Evolutionary conservation across 441 rosid genomes (phyloP), one percentile per base, ranked within the genome.

Genomic region (Raphanus hybrid): DNA sequence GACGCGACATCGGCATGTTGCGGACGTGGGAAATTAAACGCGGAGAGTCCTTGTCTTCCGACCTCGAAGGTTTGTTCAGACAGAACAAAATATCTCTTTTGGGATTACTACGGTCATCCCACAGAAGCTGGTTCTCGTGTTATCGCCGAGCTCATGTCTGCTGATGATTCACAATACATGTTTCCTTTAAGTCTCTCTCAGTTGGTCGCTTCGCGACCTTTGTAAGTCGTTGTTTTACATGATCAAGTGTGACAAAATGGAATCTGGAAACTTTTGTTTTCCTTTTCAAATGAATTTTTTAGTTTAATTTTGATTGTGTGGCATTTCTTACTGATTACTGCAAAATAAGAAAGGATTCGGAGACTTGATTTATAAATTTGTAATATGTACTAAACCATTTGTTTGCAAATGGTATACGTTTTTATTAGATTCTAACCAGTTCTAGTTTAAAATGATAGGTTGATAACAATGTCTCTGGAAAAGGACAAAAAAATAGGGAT

Each of bases 1-100:
- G 93, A 94, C 79, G 86, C 84, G 8, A 83, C 83, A 82, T 81
- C 92, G 8, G 97, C 99, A 1, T 90, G 98, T 50, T 94, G 99
- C 75, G 99, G 99, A 61, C 76, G 69, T 3, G 98, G 97, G 8
- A 62, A 80, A 16, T 78, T 92, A 76, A 88, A 80, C 8, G 93
- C 97, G 0, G 73, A 78, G 0, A 1, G 66, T 7, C 90, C 92
- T 8, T 90, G 97, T 74, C 8, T 87, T 26, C 99, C 96, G 0
- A 59, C 78, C 15, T 77, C 90, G 75, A 88, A 75, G 4, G 80
- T 78, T 48, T 92, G 99, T 78, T n/a, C 87, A 60, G 80, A 92
- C 84, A 80, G 98, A 78, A 86, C 12, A 43, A 43, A 85, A 90
- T 97, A 92, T 82, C 97, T 75, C 1, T 94, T 90, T 35, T 91